Evolutionary conservation across 306 rosid genomes (phyloP).

Genomic region (Gastrolobium villosum): DNA sequence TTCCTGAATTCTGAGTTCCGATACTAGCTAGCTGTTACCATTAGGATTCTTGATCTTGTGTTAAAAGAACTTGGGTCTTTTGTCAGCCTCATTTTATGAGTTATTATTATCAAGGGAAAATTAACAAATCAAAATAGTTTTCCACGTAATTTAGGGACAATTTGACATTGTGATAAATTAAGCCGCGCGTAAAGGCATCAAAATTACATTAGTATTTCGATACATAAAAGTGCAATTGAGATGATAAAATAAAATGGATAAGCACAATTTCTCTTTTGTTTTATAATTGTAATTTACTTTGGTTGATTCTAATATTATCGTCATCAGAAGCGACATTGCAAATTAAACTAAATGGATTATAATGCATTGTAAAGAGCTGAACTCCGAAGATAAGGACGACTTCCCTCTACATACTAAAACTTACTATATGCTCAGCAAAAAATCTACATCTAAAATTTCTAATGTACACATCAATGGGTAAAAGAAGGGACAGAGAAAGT

Average conservation of each 20-base stretch:
- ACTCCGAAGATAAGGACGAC: too few species aligned
- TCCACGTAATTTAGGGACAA: background rate
- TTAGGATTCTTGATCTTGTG: background rate
- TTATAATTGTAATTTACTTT: background rate
- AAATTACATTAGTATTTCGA: background rate
- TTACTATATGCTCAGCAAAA: background rate
- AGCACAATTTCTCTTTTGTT: background rate
- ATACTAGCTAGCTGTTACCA: background rate
- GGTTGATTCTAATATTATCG: background rate
- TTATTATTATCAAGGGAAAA: background rate
- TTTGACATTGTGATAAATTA: background rate
- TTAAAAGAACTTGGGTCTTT: background rate
- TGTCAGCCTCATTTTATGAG: background rate
- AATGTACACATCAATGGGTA: background rate
- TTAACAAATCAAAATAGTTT: background rate
- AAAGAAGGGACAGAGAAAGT: background rate
- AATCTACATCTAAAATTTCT: background rate
- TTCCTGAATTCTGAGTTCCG: background rate
- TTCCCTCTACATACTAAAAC: background rate
- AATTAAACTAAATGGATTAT: background rate
- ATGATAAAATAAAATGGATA: background rate
- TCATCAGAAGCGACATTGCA: background rate
- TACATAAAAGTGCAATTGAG: background rate
- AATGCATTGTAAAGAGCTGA: too few species aligned
- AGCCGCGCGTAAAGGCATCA: background rate